These are phyloP conservation scores for Spatholobus suberectus DNA, from an alignment of 306 rosid genomes.

Conservation along the genomic window DNA sequence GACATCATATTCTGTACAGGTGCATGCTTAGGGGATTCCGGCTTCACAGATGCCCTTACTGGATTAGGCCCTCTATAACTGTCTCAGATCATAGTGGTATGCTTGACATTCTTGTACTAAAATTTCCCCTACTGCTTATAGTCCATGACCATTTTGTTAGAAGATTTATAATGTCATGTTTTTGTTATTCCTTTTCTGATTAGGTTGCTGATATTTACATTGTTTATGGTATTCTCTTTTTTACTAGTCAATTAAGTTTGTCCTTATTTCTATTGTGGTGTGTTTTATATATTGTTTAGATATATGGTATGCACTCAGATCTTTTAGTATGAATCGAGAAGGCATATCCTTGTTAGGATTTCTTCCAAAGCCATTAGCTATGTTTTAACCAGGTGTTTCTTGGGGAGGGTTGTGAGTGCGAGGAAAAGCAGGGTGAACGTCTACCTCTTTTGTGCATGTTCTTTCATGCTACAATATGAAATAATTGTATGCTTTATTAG, in stretches of 20 bases:
- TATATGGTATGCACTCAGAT: background rate
- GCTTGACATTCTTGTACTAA: constrained; percentile 46
- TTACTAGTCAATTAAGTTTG: constrained; percentile 10
- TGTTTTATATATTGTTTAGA: constrained; percentile 22
- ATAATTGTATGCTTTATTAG: background rate
- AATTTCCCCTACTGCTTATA: constrained; percentile 12
- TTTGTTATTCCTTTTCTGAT: constrained; percentile 15
- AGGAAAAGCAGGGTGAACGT: background rate
- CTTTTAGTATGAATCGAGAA: constrained; percentile 15
- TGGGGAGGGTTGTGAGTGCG: background rate
- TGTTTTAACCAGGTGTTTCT: background rate
- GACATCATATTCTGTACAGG: constrained; percentile 56
- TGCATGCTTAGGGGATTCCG: constrained; percentile 99
- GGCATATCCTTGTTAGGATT: constrained; percentile 4
- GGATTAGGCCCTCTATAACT: constrained; percentile 96
- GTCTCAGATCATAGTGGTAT: constrained; percentile 89
- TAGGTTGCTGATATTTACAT: constrained; percentile 10
- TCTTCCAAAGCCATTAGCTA: constrained; percentile 6
- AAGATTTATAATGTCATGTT: background rate
- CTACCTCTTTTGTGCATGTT: constrained; percentile 9
- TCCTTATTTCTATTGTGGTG: background rate
- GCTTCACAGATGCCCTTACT: constrained; percentile 97
- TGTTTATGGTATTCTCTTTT: background rate
- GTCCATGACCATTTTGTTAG: constrained; percentile 5
- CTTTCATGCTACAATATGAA: background rate